phyloP scores from a whole-genome alignment of 305 asterid genomes.

The Solanum aculeatissimum region DNA sequence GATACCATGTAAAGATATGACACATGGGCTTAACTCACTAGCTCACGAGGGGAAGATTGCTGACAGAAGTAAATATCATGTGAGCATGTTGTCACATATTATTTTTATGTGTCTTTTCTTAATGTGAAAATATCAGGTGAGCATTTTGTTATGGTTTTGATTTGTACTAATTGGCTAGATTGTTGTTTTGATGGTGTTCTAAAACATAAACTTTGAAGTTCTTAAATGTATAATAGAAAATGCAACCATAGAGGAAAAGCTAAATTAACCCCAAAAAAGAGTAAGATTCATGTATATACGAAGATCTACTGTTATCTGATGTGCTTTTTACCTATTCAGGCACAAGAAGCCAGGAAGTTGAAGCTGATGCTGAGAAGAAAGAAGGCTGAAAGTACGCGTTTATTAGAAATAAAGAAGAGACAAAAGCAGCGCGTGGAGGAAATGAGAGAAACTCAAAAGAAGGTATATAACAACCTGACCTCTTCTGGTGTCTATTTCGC shows the following conservation, averaged over 20 bases:
- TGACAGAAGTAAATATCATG: neutral
- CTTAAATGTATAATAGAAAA: too few species aligned
- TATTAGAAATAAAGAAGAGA: constrained; percentile 82
- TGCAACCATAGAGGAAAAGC: too few species aligned
- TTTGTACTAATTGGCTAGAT: too few species aligned
- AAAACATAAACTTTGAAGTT: too few species aligned
- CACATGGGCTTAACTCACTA: too few species aligned
- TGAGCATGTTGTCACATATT: too few species aligned
- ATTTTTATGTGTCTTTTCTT: too few species aligned
- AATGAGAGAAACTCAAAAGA: constrained; percentile 58
- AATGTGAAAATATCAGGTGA: too few species aligned
- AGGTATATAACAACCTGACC: constrained; percentile 30
- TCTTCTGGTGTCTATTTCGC: neutral
- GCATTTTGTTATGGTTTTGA: too few species aligned
- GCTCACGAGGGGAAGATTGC: too few species aligned
- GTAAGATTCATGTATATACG: neutral
- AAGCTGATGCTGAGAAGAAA: constrained; percentile 48
- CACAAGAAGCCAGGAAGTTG: constrained; percentile 66
- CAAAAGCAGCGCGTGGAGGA: constrained; percentile 80
- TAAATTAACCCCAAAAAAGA: neutral
- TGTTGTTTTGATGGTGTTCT: too few species aligned
- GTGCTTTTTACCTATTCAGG: constrained; percentile 30
- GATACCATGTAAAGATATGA: too few species aligned
- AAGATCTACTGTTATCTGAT: neutral
- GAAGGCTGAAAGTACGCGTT: constrained; percentile 62